Conservation (phyloP, 2,329 filamentous ascomycete species). For the Apiospora hydei region DNA sequence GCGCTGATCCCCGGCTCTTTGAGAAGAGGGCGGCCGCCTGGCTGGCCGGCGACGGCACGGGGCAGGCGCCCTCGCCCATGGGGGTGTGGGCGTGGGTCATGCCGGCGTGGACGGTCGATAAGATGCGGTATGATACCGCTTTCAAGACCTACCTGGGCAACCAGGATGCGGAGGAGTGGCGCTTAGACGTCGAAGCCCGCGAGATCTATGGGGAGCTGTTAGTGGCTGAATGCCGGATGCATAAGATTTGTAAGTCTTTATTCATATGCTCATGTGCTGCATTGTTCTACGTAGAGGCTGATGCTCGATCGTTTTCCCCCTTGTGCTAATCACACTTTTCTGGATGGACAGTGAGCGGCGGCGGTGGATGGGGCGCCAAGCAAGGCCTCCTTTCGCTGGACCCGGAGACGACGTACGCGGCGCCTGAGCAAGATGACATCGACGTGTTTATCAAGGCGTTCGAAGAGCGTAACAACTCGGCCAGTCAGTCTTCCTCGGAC, state of each 20-base stretch:
- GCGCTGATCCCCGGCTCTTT: constrained; percentile 64
- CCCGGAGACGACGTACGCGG: constrained; percentile 65
- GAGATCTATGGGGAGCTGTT: constrained; percentile 45
- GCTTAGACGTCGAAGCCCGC: constrained; percentile 37
- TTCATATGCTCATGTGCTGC: not conserved
- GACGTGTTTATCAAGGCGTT: constrained; percentile 61
- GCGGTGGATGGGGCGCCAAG: constrained; percentile 85
- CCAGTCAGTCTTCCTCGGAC: constrained; percentile 45
- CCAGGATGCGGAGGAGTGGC: constrained; percentile 36
- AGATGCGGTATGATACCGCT: constrained; percentile 23
- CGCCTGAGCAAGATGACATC: constrained; percentile 59
- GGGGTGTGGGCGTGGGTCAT: constrained; percentile 78
- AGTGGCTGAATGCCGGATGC: constrained; percentile 52
- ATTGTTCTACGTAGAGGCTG: constrained; percentile 27
- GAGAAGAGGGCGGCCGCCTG: constrained; percentile 41
- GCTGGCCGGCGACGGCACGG: constrained; percentile 33
- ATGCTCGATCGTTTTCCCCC: constrained; percentile 13
- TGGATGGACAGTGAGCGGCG: constrained; percentile 69
- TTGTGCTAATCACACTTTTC: constrained; percentile 25
- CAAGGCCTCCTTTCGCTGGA: constrained; percentile 81
- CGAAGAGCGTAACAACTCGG: constrained; percentile 41
- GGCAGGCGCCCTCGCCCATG: constrained; percentile 50
- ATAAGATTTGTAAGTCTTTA: constrained; percentile 52
- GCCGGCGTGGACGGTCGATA: constrained; percentile 47
- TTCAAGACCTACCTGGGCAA: constrained; percentile 36